These are phyloP conservation scores for Excoecaria cochinchinensis DNA, from an alignment of 345 rosid species.

Conservation along the genomic window DNA sequence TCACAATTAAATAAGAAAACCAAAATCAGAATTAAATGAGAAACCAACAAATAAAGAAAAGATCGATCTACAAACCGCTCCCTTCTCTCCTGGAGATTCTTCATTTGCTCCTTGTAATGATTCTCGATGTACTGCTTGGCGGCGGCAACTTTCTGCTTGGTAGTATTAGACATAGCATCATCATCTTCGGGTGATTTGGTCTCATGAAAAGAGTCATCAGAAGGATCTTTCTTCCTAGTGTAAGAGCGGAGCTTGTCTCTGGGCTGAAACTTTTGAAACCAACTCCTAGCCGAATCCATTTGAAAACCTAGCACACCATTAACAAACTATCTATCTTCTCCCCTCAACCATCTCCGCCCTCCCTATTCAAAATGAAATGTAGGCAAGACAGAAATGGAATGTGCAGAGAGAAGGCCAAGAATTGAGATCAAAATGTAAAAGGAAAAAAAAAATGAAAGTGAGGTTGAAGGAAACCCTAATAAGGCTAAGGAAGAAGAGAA, in stretches of 20 bases:
- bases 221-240: conserved; percentile 17
- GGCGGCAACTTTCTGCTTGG: conserved; percentile 82
- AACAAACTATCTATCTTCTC: background rate
- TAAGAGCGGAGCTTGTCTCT: conserved; percentile 46
- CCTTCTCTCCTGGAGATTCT: conserved; percentile 71
- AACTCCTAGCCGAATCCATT: conserved; percentile 83
- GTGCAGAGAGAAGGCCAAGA: background rate
- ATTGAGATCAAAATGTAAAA: background rate
- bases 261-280: conserved; percentile 68
- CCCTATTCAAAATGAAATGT: background rate
- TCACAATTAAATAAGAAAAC: background rate
- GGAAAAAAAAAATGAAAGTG: background rate
- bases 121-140: conserved; percentile 91
- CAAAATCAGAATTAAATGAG: background rate
- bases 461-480: background rate
- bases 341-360: background rate
- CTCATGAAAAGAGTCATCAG: conserved; percentile 3
- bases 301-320: background rate
- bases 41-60: too few species aligned
- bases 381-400: background rate
- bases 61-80: conserved; percentile 44
- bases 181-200: conserved; percentile 4
- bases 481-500: background rate
- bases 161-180: conserved; percentile 24
- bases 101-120: conserved; percentile 84